Percentiles rank a stretch among this genome's conserved stretches.
These are phyloP conservation scores for Lipomyces starkeyi DNA, from an alignment of 805 yeast species.

Conservation along the genomic window DNA sequence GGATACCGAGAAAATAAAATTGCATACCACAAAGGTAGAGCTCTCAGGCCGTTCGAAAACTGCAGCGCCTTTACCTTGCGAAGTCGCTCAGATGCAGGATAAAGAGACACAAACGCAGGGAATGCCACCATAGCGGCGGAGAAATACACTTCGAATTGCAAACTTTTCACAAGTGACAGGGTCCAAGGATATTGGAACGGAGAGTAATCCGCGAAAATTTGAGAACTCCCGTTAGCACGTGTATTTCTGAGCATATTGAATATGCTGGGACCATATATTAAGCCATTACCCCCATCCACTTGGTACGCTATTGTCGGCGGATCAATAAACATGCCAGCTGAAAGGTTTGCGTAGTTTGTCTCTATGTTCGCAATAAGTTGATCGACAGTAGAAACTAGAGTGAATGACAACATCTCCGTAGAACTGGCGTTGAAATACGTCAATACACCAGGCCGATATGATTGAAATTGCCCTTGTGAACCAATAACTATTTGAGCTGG, in stretches of 20 bases:
- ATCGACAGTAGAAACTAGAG: conserved; percentile 13
- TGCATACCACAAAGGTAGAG: conserved; percentile 43
- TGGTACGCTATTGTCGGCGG: conserved; percentile 39
- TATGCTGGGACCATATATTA: conserved; percentile 37
- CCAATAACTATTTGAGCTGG: neutral
- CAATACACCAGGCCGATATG: neutral
- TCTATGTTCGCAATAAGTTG: conserved; percentile 33
- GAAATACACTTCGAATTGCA: conserved; percentile 45
- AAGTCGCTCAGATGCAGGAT: conserved; percentile 46
- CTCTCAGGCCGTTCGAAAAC: conserved; percentile 46
- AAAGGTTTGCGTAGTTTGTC: conserved; percentile 34
- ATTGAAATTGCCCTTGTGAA: neutral
- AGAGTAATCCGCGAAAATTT: conserved; percentile 41
- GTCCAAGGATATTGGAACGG: conserved; percentile 45
- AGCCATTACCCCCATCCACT: conserved; percentile 36
- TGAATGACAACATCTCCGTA: neutral
- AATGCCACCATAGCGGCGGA: conserved; percentile 45
- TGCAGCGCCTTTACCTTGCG: conserved; percentile 45
- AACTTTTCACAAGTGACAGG: conserved; percentile 41
- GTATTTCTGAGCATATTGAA: conserved; percentile 42
- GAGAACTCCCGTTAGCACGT: conserved; percentile 40
- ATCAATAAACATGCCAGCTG: conserved; percentile 43
- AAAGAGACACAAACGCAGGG: conserved; percentile 45
- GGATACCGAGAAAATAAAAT: too few relatives aligned
- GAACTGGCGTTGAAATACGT: neutral